Percentiles rank a stretch among this genome's conserved stretches.
Conservation (phyloP, 83 land plant genomes). For the Picea abies region DNA sequence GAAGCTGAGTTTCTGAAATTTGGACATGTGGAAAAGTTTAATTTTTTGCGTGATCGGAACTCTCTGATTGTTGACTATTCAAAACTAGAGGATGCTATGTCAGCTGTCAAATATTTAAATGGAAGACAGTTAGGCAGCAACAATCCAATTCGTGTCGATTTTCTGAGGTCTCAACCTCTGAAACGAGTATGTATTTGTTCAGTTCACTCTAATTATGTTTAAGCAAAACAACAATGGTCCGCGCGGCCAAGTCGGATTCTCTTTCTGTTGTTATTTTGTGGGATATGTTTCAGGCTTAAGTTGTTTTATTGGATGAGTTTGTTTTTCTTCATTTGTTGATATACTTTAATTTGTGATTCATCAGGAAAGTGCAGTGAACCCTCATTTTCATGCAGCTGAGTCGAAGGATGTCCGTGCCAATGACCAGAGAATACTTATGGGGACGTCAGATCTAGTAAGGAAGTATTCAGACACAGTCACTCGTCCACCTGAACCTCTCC, state of each 20-base stretch:
- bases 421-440: conserved; percentile 19
- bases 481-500: conserved; percentile 7
- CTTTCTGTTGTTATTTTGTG: not conserved
- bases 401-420: conserved; percentile 26
- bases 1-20: conserved; percentile 78
- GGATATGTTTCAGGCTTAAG: not conserved
- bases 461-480: conserved; percentile 17
- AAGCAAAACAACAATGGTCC: not conserved
- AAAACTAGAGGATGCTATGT: conserved; percentile 80
- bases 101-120: conserved; percentile 81
- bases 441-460: conserved; percentile 18
- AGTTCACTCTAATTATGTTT: not conserved
- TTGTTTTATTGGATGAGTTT: not conserved
- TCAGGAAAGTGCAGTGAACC: not conserved
- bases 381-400: conserved; percentile 17
- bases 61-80: conserved; percentile 69
- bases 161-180: conserved; percentile 59
- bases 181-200: conserved; percentile 58
- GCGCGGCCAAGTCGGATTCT: not conserved
- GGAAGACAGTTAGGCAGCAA: conserved; percentile 71
- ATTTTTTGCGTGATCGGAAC: conserved; percentile 74
- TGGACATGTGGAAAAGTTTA: conserved; percentile 84
- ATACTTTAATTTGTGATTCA: not conserved
- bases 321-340: not conserved
- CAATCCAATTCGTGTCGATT: conserved; percentile 82